Evolutionary conservation across 192 early-diverging fungal species (phyloP), one percentile per base, ranked within the genome.

Genomic region (Dispira simplex): DNA sequence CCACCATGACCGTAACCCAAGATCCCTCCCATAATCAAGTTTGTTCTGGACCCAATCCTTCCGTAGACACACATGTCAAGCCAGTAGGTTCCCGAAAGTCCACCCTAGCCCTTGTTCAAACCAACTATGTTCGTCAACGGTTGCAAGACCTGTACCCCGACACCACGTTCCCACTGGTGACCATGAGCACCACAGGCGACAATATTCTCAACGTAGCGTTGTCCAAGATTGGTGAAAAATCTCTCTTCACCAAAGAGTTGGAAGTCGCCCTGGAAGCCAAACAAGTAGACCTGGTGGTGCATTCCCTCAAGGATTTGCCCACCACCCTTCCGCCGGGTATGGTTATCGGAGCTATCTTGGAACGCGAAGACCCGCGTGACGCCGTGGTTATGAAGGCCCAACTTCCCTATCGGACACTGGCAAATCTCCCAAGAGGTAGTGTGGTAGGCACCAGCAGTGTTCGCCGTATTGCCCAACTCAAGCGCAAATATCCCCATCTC

Each of bases 251-350:
- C 46, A 92, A 91, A 65, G 93, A 96, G 59, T 79, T 95, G 3
- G 92, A 96, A 66, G 68, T 85, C 1, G 85, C 91, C 2, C 76
- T 98, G 20, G 75, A 76, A 14, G 72, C 77, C 11, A 64, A 76
- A 8, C 67, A 68, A 12, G 86, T 92, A 26, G 88, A 96, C 69
- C 57, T 96, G 18, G 85, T 98, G 44, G 93, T 96, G 4, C 95
- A 98, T 68, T 90, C 90, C 21, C 79, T 97, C 44, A 98, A 98
- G 73, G 95, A 98, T 67, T 73, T 98, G 57, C 92, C 91, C 13
- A 95, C 95, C 26, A 77, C 72, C 28, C 68, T 95, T 46, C 92
- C 93, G 11, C 68, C 71, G 8, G 87, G 89, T 46, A 93, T 96
- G 89, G 52, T 69, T 0, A 67, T 98, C 32, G 90, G 83, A 1